Conservation (phyloP, 352 stramenopile genomes). For the Hyaloperonospora arabidopsidis region DNA sequence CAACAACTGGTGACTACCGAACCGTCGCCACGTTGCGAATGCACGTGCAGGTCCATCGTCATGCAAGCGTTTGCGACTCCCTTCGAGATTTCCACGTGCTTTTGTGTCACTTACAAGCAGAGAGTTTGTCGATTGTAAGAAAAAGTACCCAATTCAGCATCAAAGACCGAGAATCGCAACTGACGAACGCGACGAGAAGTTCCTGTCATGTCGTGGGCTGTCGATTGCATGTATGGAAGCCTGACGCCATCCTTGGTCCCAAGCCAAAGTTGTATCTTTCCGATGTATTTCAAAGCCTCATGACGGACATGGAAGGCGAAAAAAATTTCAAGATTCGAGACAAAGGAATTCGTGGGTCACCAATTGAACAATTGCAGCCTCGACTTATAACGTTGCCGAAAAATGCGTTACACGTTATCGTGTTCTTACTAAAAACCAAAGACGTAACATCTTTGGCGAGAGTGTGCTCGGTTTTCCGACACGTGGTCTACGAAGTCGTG, state of each 20-base stretch:
- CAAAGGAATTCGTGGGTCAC: too few species aligned
- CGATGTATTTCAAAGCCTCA: constrained; percentile 65
- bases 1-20: constrained; percentile 2
- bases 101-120: constrained; percentile 39
- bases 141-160: constrained; percentile 9
- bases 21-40: constrained; percentile 41
- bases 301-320: constrained; percentile 51
- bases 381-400: constrained; percentile 48
- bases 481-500: constrained; percentile 78
- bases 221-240: constrained; percentile 32
- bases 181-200: constrained; percentile 38
- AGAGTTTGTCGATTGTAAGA: constrained; percentile 23
- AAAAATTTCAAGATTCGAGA: too few species aligned
- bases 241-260: background rate
- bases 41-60: constrained; percentile 29
- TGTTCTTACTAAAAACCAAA: constrained; percentile 51
- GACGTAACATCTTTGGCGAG: constrained; percentile 49
- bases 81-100: constrained; percentile 44
- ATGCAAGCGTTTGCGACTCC: constrained; percentile 13
- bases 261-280: constrained; percentile 37
- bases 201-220: constrained; percentile 64
- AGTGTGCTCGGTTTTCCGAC: constrained; percentile 68
- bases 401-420: constrained; percentile 42
- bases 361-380: too few species aligned
- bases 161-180: constrained; percentile 3